phyloP scores from a whole-genome alignment of 2,329 filamentous ascomycete genomes.

The Diaporthe velutina region DNA sequence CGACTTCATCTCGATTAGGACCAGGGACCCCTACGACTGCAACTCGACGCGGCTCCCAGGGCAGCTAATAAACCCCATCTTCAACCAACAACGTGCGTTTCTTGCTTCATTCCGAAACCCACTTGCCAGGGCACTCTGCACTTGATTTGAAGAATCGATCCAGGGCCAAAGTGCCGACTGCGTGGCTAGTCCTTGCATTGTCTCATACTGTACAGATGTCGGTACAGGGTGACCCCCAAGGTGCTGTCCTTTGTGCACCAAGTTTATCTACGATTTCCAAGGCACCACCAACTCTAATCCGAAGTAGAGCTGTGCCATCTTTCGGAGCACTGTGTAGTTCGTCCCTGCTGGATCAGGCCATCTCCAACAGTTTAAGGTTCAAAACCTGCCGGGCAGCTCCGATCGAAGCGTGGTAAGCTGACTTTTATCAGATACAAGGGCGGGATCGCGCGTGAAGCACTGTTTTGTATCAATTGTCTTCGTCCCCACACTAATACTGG shows the following conservation, averaged over 20 bases:
- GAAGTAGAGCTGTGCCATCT: not conserved
- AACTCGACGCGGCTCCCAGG: conserved; percentile 1
- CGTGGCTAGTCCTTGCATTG: not conserved
- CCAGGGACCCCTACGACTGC: conserved; percentile 19
- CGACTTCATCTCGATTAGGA: not conserved
- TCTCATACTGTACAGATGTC: not conserved
- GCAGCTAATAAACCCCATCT: not conserved
- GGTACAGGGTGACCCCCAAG: not conserved
- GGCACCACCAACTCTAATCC: too few relatives aligned
- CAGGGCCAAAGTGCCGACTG: not conserved
- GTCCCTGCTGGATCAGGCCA: not conserved
- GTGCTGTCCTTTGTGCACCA: too few relatives aligned
- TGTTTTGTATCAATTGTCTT: not conserved
- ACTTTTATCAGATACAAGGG: not conserved
- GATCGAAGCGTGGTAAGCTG: not conserved
- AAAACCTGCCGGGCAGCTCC: not conserved
- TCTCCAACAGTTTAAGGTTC: not conserved
- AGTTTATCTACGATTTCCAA: not conserved
- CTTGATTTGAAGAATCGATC: not conserved
- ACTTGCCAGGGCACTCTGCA: not conserved
- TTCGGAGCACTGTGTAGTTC: not conserved
- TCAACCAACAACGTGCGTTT: conserved; percentile 7
- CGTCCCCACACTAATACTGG: conserved; percentile 7
- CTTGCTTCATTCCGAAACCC: conserved; percentile 19
- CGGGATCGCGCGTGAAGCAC: not conserved